These are phyloP conservation scores for Paramecium sonneborni DNA, from an alignment of 73 alveolate genomes.

Conservation along the genomic window DNA sequence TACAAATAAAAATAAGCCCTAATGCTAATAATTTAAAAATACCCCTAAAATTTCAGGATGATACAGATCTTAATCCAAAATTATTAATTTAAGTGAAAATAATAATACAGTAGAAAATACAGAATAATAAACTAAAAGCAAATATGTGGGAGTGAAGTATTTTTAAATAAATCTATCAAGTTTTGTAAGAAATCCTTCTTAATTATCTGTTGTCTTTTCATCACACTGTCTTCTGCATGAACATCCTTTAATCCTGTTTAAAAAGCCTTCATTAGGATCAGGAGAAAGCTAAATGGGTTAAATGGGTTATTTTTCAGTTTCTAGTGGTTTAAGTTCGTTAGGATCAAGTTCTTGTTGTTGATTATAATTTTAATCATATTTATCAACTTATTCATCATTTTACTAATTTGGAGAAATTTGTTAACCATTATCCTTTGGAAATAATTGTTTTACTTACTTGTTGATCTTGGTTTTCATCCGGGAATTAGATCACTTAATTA, in stretches of 20 bases:
- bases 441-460: neutral
- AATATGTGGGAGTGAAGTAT: neutral
- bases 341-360: neutral
- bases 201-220: neutral
- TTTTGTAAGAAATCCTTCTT: neutral
- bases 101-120: neutral
- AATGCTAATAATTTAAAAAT: neutral
- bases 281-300: neutral
- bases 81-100: neutral
- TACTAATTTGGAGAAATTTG: neutral
- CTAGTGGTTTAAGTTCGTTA: neutral
- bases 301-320: neutral
- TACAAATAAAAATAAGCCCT: neutral
- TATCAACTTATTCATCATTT: neutral
- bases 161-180: neutral
- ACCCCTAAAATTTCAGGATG: constrained; percentile 6
- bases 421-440: neutral
- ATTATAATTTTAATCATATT: neutral
- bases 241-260: neutral
- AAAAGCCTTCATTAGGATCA: neutral
- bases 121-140: neutral
- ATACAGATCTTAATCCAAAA: neutral
- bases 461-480: neutral
- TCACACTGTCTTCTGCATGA: neutral
- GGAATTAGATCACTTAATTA: neutral